These are phyloP conservation scores for Salvia sclarea DNA, from an alignment of 305 asterid genomes.

Conservation along the genomic window DNA sequence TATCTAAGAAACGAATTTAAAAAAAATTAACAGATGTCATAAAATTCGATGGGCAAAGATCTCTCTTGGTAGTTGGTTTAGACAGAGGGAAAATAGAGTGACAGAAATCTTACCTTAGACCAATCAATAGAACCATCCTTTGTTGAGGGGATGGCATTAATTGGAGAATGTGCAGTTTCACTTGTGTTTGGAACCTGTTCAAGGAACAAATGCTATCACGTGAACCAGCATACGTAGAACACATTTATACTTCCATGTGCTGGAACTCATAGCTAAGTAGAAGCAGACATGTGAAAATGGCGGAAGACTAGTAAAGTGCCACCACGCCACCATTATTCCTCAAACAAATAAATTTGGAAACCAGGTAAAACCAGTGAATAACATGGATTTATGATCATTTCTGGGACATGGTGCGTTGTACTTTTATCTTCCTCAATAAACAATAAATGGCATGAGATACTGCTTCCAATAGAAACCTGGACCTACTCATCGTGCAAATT, in stretches of 20 bases:
- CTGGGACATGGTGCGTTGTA: background rate
- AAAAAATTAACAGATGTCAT: background rate
- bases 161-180: slow-evolving; percentile 65
- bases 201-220: slow-evolving; percentile 29
- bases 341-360: slow-evolving; percentile 11
- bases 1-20: background rate
- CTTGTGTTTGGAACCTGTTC: slow-evolving; percentile 76
- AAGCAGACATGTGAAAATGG: slow-evolving; percentile 10
- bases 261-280: slow-evolving; percentile 5
- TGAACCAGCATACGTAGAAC: slow-evolving; percentile 25
- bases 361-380: slow-evolving; percentile 6
- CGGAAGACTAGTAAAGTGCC: slow-evolving; percentile 13
- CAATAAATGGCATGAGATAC: background rate
- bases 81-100: slow-evolving; percentile 17
- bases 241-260: slow-evolving; percentile 21
- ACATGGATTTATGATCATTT: slow-evolving; percentile 1
- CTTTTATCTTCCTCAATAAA: slow-evolving; percentile 9
- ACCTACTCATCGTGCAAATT: slow-evolving; percentile 12
- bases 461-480: background rate
- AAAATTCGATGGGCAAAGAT: slow-evolving; percentile 4
- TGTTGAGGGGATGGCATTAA: slow-evolving; percentile 71
- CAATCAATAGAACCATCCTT: slow-evolving; percentile 83
- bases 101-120: slow-evolving; percentile 71
- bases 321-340: background rate
- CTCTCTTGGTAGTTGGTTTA: slow-evolving; percentile 13